Conservation (phyloP, 2,329 filamentous ascomycete species). For the Aaosphaeria pasadenensis region DNA sequence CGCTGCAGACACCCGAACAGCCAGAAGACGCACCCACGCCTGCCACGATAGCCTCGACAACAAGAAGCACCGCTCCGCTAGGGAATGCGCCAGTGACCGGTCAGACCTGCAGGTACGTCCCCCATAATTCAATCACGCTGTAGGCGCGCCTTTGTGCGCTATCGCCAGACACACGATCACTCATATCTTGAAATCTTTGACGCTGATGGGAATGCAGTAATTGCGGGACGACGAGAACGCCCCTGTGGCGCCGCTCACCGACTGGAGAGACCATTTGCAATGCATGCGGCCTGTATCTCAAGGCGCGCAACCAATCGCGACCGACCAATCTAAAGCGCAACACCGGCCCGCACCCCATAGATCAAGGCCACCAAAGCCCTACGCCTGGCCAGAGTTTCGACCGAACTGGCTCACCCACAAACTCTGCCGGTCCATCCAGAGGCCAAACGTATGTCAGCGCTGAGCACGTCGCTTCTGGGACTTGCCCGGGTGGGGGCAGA, state of each 20-base stretch:
- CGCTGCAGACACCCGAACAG: constrained; percentile 15
- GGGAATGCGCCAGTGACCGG: constrained; percentile 49
- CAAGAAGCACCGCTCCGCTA: constrained; percentile 13
- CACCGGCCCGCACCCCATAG: constrained; percentile 39
- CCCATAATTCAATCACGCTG: not conserved
- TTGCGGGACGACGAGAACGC: constrained; percentile 89
- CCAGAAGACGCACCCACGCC: constrained; percentile 19
- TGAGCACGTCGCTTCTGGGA: constrained; percentile 74
- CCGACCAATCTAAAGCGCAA: constrained; percentile 88
- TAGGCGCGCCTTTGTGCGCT: not conserved
- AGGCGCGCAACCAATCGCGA: constrained; percentile 85
- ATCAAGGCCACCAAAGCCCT: constrained; percentile 39
- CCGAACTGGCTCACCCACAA: constrained; percentile 39
- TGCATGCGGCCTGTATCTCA: constrained; percentile 91
- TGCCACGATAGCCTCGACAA: constrained; percentile 16
- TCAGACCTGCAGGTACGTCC: constrained; percentile 68
- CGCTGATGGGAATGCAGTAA: constrained; percentile 62
- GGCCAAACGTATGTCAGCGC: constrained; percentile 72
- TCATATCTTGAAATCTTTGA: not conserved
- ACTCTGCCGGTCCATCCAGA: constrained; percentile 35
- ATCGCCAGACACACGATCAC: not conserved
- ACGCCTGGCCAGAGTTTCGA: constrained; percentile 35
- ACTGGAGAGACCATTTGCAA: constrained; percentile 96
- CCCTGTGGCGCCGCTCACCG: constrained; percentile 89
- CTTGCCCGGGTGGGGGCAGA: constrained; percentile 88